Evolutionary conservation across 345 rosid genomes (phyloP).

Genomic region (Eucalyptus tenuipes): DNA sequence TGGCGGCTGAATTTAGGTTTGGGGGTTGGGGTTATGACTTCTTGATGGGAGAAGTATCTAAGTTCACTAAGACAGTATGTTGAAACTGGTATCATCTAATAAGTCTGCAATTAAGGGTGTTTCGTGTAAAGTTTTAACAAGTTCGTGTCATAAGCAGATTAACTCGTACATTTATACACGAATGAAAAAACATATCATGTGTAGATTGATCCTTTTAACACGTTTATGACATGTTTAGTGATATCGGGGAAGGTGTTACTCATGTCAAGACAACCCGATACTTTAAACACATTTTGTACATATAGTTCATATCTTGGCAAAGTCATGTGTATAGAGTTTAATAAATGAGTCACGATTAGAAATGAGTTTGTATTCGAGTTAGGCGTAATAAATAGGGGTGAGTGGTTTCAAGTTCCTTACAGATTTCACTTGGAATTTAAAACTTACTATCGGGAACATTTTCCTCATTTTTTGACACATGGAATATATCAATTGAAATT

Average conservation of each 20-base stretch:
- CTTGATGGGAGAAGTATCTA: not conserved
- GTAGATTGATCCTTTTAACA: not conserved
- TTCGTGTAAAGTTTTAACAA: not conserved
- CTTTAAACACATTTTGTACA: not conserved
- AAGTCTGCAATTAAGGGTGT: not conserved
- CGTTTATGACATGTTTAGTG: not conserved
- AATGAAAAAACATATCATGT: too few relatives aligned
- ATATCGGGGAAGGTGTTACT: too few relatives aligned
- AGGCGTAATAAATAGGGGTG: too few relatives aligned
- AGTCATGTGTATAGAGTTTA: not conserved
- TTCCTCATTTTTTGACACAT: too few relatives aligned
- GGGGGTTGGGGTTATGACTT: not conserved
- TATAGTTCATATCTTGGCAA: too few relatives aligned
- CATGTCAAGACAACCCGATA: not conserved
- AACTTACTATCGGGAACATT: rapidly evolving
- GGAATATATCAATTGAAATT: too few relatives aligned
- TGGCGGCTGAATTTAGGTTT: not conserved
- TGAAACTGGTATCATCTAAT: not conserved
- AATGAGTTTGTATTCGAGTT: not conserved
- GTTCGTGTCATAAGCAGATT: not conserved
- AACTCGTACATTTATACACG: not conserved
- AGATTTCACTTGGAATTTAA: too few relatives aligned
- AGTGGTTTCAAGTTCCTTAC: too few relatives aligned
- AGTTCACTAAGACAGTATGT: not conserved
- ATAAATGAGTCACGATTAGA: not conserved